Evolutionary conservation across 495 filamentous ascomycete species (phyloP).

Genomic region (Thermochaetoides thermophila): DNA sequence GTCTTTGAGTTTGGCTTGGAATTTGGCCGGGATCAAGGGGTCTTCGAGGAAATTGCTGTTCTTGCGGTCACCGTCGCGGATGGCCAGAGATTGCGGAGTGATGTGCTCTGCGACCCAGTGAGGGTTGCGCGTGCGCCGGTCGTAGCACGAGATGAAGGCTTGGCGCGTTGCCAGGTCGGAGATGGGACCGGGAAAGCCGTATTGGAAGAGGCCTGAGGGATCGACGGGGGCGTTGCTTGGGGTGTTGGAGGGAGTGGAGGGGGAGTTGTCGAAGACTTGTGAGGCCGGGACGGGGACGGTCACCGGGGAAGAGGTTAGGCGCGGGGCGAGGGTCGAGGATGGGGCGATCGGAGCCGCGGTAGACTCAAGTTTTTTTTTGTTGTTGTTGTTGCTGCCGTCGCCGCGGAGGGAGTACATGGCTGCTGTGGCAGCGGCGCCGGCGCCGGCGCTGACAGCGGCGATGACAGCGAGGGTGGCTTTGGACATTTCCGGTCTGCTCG

Average conservation of each 20-base stretch:
- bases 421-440: slow-evolving; percentile 66
- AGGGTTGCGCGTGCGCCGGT: slow-evolving; percentile 84
- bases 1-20: slow-evolving; percentile 80
- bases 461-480: slow-evolving; percentile 79
- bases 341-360: slow-evolving; percentile 27
- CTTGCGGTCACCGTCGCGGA: slow-evolving; percentile 66
- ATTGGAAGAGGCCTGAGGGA: slow-evolving; percentile 82
- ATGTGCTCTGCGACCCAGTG: slow-evolving; percentile 96
- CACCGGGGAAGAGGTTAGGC: slow-evolving; percentile 18
- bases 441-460: slow-evolving; percentile 76
- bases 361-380: too few relatives aligned
- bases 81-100: slow-evolving; percentile 67
- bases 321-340: slow-evolving; percentile 28
- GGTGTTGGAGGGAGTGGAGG: background rate
- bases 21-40: slow-evolving; percentile 58
- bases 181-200: slow-evolving; percentile 89
- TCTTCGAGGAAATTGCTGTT: slow-evolving; percentile 78
- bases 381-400: slow-evolving; percentile 27
- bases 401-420: slow-evolving; percentile 53
- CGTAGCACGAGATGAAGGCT: slow-evolving; percentile 71
- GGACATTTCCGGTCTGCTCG: slow-evolving; percentile 42
- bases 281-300: slow-evolving; percentile 31
- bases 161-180: slow-evolving; percentile 62
- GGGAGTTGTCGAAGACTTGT: slow-evolving; percentile 17
- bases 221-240: slow-evolving; percentile 42